Base-by-base conservation (phyloP, 2,329 filamentous ascomycete species). In the Dothistroma pini region DNA sequence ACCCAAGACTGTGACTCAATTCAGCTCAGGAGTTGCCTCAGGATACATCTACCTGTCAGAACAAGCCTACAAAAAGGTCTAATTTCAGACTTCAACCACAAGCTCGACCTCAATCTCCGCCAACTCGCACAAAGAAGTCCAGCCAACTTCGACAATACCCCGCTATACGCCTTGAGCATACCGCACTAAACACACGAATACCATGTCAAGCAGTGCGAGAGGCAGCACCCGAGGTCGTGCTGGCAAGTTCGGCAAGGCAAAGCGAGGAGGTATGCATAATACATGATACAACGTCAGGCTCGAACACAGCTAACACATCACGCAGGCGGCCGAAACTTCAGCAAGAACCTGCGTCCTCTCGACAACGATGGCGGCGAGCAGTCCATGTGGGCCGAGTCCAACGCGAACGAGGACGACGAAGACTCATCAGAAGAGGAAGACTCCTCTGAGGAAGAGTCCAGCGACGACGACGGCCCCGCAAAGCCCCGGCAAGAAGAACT, bases 191-290 rank as follows among this genome's bases (percentile, higher is more conserved):
- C 57, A 57, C 53, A 61, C 62, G 61, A 57, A 57, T 67, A 83
- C 81, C 77, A 83, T 83, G 76, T 80, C 88, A 63, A 72, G 68
- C 63, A 53, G 51, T 35, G 25, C 51, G 51, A 32, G 51, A 32
- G 51, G 51, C 34, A 76, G 77, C 69, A 76, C 76, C 68, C 76
- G 91, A 75, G 92, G 91, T 70, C 89, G 93, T 74, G 92, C 89
- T 71, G 91, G 93, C 78, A 97, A 97, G 80, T 96, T 93, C 77
- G 90, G 87, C 81, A 97, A 97, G 82, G 91, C 89, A 69, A 92
- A 91, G 70, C 85, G 93, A 79, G 93, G 93, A 83, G 93, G 93
- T 93, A 79, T 70, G 84, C 72, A 57, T 67, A 81, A 70, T 41
- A 65, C 47, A 53, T n/a, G n/a, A n/a, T 38, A 41, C 2, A 35